Evolutionary conservation across 148 eudicot species (phyloP).

Genomic region (Cornus controversa): DNA sequence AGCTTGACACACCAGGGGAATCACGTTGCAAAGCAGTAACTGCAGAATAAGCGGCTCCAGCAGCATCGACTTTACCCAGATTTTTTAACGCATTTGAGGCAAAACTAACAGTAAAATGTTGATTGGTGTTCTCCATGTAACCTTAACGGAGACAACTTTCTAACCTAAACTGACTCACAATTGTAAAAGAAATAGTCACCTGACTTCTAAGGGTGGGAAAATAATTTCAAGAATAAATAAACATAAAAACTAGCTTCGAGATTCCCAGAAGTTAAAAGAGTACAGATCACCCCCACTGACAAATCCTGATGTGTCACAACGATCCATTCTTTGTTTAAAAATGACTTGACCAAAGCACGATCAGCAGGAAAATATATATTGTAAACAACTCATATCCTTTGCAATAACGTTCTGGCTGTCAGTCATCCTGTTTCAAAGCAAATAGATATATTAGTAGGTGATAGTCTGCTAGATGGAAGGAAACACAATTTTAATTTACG

Average conservation of each 20-base stretch:
- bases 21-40: conserved; percentile 24
- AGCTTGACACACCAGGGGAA: conserved; percentile 20
- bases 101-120: not conserved
- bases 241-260: not conserved
- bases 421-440: conserved; percentile 25
- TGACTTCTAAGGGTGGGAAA: not conserved
- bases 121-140: conserved; percentile 28
- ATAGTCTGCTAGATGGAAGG: not conserved
- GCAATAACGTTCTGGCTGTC: conserved; percentile 10
- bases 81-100: conserved; percentile 8
- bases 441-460: not conserved
- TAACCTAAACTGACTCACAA: conserved; percentile 3
- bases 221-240: not conserved
- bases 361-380: conserved; percentile 5
- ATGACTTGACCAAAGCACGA: conserved; percentile 15
- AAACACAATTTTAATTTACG: not conserved
- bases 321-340: conserved; percentile 51
- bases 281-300: conserved; percentile 53
- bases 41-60: conserved; percentile 9
- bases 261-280: not conserved
- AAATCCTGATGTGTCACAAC: conserved; percentile 74
- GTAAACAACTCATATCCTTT: not conserved
- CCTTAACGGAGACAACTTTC: not conserved
- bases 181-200: not conserved
- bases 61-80: conserved; percentile 19